These are phyloP conservation scores for Pythium rhizo-oryzae DNA, from an alignment of 352 stramenopile species.

Conservation along the genomic window DNA sequence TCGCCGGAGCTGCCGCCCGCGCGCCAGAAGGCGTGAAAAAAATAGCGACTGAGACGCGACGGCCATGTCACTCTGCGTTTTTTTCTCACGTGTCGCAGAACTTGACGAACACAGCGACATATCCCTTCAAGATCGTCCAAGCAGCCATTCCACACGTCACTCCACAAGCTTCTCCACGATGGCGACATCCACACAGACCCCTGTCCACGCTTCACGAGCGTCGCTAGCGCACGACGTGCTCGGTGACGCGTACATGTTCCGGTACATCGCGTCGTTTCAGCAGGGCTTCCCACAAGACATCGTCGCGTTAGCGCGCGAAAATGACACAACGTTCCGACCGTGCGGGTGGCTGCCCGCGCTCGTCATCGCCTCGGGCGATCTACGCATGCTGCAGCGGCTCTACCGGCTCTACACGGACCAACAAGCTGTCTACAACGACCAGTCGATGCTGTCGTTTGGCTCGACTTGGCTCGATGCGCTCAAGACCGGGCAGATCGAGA, in stretches of 20 bases:
- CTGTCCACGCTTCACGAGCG: background rate
- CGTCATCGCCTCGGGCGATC: background rate
- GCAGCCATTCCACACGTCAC: background rate
- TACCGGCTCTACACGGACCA: background rate
- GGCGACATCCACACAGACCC: background rate
- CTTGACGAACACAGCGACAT: background rate
- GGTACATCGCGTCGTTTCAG: slow-evolving; percentile 5
- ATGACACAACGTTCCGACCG: background rate
- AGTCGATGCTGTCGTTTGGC: background rate
- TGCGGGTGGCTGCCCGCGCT: background rate
- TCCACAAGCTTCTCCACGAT: background rate
- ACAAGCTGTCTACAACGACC: background rate
- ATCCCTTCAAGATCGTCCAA: background rate
- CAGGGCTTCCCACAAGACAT: slow-evolving; percentile 4
- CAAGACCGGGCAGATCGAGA: background rate
- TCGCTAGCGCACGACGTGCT: background rate
- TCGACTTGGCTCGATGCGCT: background rate
- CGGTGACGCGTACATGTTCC: background rate
- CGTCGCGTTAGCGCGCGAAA: background rate
- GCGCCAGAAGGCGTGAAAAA: background rate
- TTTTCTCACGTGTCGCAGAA: background rate
- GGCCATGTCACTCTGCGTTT: background rate
- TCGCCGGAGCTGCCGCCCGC: background rate
- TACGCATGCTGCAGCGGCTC: slow-evolving; percentile 6
- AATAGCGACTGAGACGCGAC: background rate